Conservation (phyloP, 345 rosid genomes). For the Linum lewisii region DNA sequence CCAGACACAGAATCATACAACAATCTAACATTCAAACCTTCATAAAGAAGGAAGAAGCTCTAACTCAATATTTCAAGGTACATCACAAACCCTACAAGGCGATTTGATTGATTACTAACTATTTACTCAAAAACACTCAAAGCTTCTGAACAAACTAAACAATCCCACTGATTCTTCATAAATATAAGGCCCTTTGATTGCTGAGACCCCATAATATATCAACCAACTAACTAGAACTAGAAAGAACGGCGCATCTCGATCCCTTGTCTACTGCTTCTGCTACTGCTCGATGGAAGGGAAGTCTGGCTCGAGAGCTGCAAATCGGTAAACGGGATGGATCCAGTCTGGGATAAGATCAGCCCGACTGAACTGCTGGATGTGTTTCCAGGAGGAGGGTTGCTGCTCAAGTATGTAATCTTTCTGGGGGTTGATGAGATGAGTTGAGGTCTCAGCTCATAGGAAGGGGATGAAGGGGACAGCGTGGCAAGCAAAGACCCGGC, state of each 20-base stretch:
- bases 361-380: slow-evolving; percentile 60
- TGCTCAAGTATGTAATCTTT: slow-evolving; percentile 14
- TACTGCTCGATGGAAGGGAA: slow-evolving; percentile 54
- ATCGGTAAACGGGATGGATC: slow-evolving; percentile 52
- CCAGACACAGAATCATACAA: too few species aligned
- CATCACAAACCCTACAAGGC: too few species aligned
- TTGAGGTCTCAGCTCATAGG: slow-evolving; percentile 17
- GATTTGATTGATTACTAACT: too few species aligned
- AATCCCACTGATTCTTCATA: too few species aligned
- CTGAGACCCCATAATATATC: neutral
- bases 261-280: slow-evolving; percentile 59
- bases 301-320: slow-evolving; percentile 62
- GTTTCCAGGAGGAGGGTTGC: slow-evolving; percentile 38
- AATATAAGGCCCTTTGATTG: too few species aligned
- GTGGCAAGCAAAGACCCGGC: slow-evolving; percentile 19
- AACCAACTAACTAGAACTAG: neutral
- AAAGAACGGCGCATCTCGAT: slow-evolving; percentile 55
- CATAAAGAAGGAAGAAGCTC: too few species aligned
- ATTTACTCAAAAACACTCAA: neutral
- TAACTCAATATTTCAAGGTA: too few species aligned
- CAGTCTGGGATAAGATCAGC: slow-evolving; percentile 57
- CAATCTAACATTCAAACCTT: too few species aligned
- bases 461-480: slow-evolving; percentile 20
- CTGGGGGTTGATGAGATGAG: slow-evolving; percentile 11
- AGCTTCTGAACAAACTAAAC: neutral